Evolutionary conservation across 2,329 filamentous ascomycete genomes (phyloP).

Genomic region (Talaromyces sp.): DNA sequence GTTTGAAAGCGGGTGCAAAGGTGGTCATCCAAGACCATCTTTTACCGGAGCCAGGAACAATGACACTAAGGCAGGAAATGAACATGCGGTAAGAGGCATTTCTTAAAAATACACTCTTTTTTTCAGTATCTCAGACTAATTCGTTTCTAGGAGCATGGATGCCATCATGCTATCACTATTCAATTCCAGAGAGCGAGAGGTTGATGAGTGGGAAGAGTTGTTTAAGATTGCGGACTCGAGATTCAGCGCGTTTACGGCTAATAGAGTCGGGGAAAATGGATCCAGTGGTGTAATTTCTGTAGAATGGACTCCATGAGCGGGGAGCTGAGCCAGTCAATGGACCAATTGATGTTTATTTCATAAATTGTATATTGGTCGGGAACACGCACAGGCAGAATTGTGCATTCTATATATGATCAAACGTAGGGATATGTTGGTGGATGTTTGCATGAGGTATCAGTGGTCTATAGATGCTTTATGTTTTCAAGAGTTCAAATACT

Average conservation of each 20-base stretch:
- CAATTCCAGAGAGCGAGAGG: conserved; percentile 49
- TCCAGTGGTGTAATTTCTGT: conserved; percentile 9
- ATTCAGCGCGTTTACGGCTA: neutral
- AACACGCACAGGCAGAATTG: neutral
- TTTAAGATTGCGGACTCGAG: conserved; percentile 38
- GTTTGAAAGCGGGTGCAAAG: conserved; percentile 11
- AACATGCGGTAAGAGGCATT: conserved; percentile 11
- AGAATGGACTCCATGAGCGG: conserved; percentile 3
- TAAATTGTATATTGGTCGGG: neutral
- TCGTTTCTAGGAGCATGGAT: conserved; percentile 40
- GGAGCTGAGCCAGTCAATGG: neutral
- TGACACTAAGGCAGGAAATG: conserved; percentile 10
- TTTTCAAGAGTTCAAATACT: neutral
- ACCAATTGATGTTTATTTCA: too few species aligned
- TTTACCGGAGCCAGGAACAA: conserved; percentile 14
- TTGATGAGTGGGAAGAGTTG: conserved; percentile 43
- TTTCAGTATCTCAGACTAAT: neutral
- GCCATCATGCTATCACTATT: conserved; percentile 49
- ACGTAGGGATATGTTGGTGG: neutral
- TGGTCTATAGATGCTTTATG: neutral
- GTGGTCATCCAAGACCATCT: conserved; percentile 14
- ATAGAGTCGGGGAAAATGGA: conserved; percentile 7
- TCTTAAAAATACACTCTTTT: neutral
- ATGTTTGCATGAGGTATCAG: neutral
- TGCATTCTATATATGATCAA: neutral